Evolutionary conservation across 1,284 basidiomycete genomes (phyloP).

Genomic region (Golubevia pallescens): DNA sequence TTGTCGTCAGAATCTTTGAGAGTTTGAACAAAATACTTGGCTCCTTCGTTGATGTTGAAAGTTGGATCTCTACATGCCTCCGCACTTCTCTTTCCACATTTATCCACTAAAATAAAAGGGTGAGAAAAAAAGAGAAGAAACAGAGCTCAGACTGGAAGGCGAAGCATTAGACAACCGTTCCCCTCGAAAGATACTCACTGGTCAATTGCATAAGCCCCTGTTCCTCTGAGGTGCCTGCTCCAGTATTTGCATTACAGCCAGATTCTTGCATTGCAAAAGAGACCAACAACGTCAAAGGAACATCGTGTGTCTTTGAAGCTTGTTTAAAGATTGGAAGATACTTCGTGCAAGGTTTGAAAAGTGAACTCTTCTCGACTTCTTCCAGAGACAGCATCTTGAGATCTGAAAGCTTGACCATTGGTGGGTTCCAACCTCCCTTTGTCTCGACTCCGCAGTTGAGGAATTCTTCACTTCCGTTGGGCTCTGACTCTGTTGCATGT

Average conservation of each 20-base stretch:
- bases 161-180: no score
- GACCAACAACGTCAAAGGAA: slow-evolving; percentile 43
- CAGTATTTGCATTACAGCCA: slow-evolving; percentile 33
- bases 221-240: slow-evolving; percentile 35
- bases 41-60: slow-evolving; percentile 36
- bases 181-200: no score
- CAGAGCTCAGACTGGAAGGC: no score
- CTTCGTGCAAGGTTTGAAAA: slow-evolving; percentile 33
- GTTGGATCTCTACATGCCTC: slow-evolving; percentile 32
- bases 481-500: slow-evolving; percentile 21
- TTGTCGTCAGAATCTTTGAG: slow-evolving; percentile 25
- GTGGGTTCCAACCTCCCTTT: slow-evolving; percentile 35
- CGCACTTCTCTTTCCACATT: no score
- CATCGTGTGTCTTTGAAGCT: slow-evolving; percentile 22
- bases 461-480: slow-evolving; percentile 40
- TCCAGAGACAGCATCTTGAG: slow-evolving; percentile 27
- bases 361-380: slow-evolving; percentile 18
- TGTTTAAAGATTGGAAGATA: slow-evolving; percentile 32
- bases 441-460: slow-evolving; percentile 43
- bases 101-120: no score
- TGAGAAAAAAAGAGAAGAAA: no score
- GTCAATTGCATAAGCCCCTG: slow-evolving; percentile 54
- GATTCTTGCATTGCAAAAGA: slow-evolving; percentile 50
- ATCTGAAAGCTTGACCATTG: slow-evolving; percentile 26
- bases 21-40: slow-evolving; percentile 36